phyloP scores from a whole-genome alignment of 1,284 basidiomycete genomes.

The Cutaneotrichosporon sp. region DNA sequence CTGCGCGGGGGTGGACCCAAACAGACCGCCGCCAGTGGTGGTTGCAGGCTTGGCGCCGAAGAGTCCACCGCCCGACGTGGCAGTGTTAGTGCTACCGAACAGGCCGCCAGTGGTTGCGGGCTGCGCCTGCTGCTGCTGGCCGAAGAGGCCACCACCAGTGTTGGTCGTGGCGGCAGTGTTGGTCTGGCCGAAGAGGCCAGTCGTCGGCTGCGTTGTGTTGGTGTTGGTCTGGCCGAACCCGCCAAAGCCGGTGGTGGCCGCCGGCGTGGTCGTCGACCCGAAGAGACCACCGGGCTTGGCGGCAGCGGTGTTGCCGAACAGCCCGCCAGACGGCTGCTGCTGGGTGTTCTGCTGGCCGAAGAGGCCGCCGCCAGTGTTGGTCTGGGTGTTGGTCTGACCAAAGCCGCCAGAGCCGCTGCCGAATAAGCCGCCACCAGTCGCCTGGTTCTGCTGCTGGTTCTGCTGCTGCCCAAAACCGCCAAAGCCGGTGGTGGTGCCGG shows the following conservation, averaged over 20 bases:
- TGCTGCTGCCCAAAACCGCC: constrained; percentile 21
- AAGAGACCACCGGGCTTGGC: constrained; percentile 58
- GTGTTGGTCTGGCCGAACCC: constrained; percentile 34
- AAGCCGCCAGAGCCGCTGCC: constrained; percentile 32
- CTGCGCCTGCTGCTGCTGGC: constrained; percentile 34
- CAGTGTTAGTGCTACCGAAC: constrained; percentile 50
- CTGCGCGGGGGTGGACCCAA: constrained; percentile 33
- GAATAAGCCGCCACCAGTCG: constrained; percentile 37
- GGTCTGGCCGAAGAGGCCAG: constrained; percentile 34
- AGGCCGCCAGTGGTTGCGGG: constrained; percentile 38
- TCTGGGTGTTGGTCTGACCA: constrained; percentile 33
- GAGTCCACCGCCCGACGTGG: constrained; percentile 52
- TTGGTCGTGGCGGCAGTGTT: constrained; percentile 9
- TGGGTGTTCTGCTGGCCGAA: constrained; percentile 54
- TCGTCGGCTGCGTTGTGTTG: constrained; percentile 18
- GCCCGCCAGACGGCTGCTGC: constrained; percentile 29
- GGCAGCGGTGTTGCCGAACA: constrained; percentile 54
- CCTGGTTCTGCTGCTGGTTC: constrained; percentile 43
- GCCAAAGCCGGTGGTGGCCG: constrained; percentile 19
- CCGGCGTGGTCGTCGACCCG: constrained; percentile 35
- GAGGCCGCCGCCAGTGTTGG: constrained; percentile 51
- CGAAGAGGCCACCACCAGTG: constrained; percentile 58
- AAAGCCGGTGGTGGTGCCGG: constrained; percentile 23
- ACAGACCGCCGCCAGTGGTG: constrained; percentile 27
- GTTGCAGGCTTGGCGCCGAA: constrained; percentile 53